These are phyloP conservation scores for Trichoderma afroharzianum DNA, from an alignment of 2,329 filamentous ascomycete species.

Conservation along the genomic window DNA sequence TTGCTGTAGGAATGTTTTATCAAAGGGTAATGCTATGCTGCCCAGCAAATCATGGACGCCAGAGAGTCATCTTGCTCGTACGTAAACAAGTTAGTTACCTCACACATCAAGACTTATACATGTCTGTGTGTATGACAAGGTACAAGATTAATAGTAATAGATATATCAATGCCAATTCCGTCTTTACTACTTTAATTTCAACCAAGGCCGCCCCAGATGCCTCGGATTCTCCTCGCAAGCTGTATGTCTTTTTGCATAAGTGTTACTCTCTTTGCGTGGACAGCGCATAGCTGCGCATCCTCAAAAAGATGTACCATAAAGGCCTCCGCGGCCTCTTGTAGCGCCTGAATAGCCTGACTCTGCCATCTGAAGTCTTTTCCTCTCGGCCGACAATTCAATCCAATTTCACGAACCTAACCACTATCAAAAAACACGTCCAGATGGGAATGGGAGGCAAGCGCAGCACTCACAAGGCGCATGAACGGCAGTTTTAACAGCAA, in stretches of 20 bases:
- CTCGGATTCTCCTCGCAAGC: slow-evolving; percentile 75
- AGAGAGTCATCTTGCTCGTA: not conserved
- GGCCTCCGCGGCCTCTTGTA: slow-evolving; percentile 94
- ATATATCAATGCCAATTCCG: slow-evolving; percentile 19
- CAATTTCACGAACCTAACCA: slow-evolving; percentile 59
- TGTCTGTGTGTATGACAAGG: not conserved
- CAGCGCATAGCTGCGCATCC: slow-evolving; percentile 77
- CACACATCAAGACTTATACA: not conserved
- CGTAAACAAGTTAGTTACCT: not conserved
- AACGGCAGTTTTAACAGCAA: slow-evolving; percentile 79
- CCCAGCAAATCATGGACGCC: not conserved
- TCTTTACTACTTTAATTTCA: not conserved
- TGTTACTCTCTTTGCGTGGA: slow-evolving; percentile 93
- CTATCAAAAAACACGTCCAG: not conserved
- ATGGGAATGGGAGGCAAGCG: not conserved
- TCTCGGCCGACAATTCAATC: slow-evolving; percentile 57
- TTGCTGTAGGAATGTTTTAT: not conserved
- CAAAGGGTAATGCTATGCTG: not conserved
- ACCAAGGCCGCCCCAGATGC: slow-evolving; percentile 68
- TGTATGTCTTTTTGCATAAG: slow-evolving; percentile 99
- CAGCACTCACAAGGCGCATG: slow-evolving; percentile 56
- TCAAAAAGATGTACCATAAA: slow-evolving; percentile 97
- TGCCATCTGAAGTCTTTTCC: slow-evolving; percentile 85
- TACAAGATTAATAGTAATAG: slow-evolving; percentile 9
- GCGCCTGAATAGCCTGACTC: slow-evolving; percentile 85